Evolutionary conservation across 2,329 filamentous ascomycete genomes (phyloP).

Genomic region (Fragosphaeria purpurea): DNA sequence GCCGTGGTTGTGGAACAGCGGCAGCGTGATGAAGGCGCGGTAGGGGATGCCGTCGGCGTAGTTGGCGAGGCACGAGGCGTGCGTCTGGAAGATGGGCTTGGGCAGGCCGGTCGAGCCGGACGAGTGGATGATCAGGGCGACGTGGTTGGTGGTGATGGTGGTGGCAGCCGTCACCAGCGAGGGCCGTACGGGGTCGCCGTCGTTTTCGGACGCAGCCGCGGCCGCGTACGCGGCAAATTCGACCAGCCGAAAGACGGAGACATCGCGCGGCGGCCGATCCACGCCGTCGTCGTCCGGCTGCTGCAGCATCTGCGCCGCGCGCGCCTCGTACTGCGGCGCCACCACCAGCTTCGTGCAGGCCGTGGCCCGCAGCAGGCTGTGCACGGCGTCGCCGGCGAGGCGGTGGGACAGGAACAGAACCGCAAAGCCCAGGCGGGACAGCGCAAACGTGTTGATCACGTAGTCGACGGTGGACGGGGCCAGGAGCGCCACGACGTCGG

Average conservation of each 20-base stretch:
- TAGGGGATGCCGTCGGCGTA: conserved; percentile 29
- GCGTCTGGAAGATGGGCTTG: conserved; percentile 51
- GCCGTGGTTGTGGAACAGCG: conserved; percentile 51
- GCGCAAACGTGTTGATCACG: conserved; percentile 41
- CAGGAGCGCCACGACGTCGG: conserved; percentile 35
- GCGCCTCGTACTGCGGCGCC: background rate
- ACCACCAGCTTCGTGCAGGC: conserved; percentile 3
- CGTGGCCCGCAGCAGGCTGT: conserved; percentile 7
- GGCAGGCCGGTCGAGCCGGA: conserved; percentile 49
- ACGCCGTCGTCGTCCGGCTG: background rate
- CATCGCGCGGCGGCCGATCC: background rate
- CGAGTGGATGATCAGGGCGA: conserved; percentile 25
- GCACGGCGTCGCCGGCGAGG: conserved; percentile 22
- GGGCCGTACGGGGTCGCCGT: conserved; percentile 13
- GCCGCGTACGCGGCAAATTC: background rate
- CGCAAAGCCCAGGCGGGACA: conserved; percentile 45
- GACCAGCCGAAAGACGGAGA: background rate
- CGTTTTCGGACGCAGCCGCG: conserved; percentile 4
- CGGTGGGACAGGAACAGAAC: conserved; percentile 25
- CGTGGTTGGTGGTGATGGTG: background rate
- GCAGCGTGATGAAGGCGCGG: conserved; percentile 43
- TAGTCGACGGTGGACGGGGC: conserved; percentile 45
- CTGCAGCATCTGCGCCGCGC: too few relatives aligned
- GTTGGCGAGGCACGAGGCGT: conserved; percentile 39
- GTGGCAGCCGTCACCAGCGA: conserved; percentile 22